Conservation (phyloP, 345 rosid genomes). For the Geranium rotundifolium region DNA sequence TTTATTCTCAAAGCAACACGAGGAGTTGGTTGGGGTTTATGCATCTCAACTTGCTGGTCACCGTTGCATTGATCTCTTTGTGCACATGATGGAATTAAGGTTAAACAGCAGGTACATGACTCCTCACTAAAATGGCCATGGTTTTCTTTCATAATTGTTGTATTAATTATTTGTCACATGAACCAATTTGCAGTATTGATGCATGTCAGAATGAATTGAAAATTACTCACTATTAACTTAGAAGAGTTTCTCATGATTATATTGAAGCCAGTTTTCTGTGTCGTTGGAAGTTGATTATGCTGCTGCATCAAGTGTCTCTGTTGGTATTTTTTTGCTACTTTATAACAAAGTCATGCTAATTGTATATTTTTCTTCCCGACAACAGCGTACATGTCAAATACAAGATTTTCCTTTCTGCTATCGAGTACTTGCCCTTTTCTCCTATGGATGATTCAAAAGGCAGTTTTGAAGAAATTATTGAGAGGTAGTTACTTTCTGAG, state of each 20-base stretch:
- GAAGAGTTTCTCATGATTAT: too few species aligned
- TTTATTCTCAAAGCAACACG: slow-evolving; percentile 90
- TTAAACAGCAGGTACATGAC: slow-evolving; percentile 60
- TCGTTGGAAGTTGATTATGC: background rate
- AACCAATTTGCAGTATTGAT: too few species aligned
- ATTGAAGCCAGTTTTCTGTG: background rate
- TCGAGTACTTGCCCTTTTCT: slow-evolving; percentile 82
- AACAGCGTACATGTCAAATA: slow-evolving; percentile 77
- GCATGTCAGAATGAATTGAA: too few species aligned
- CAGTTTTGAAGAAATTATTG: slow-evolving; percentile 90
- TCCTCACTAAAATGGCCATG: background rate
- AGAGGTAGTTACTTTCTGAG: slow-evolving; percentile 43
- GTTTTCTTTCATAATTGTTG: too few species aligned
- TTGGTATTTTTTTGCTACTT: too few species aligned
- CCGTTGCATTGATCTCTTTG: slow-evolving; percentile 92
- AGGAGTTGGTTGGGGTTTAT: slow-evolving; percentile 87
- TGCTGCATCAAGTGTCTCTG: too few species aligned
- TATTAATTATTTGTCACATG: too few species aligned
- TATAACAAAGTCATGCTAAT: background rate
- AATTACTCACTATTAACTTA: too few species aligned
- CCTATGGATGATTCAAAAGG: slow-evolving; percentile 60
- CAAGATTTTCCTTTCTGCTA: slow-evolving; percentile 83
- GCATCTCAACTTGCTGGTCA: slow-evolving; percentile 93
- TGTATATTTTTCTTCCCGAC: slow-evolving; percentile 10
- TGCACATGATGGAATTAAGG: slow-evolving; percentile 98